Conservation (phyloP, 1,284 basidiomycete species). For the Ceratobasidium sp. region DNA sequence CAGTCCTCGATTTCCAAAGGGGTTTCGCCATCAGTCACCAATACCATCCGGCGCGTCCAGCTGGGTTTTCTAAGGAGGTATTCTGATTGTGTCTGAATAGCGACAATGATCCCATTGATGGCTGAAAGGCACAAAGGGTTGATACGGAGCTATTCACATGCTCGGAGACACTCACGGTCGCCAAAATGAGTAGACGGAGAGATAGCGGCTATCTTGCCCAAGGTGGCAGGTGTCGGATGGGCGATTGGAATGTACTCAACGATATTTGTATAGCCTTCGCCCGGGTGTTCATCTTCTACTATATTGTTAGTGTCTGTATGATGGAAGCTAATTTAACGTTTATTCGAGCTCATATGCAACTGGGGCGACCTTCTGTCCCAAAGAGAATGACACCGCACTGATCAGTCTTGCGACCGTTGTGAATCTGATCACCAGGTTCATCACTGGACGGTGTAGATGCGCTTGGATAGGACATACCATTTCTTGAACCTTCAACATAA, state of each 20-base stretch:
- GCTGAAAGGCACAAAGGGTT: conserved; percentile 60
- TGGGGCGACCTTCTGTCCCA: conserved; percentile 73
- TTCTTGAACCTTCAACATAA: conserved; percentile 88
- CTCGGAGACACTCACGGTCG: conserved; percentile 63
- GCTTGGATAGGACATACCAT: conserved; percentile 64
- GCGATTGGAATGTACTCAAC: conserved; percentile 80
- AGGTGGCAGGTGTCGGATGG: conserved; percentile 77
- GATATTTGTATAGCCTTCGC: conserved; percentile 73
- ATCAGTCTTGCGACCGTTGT: conserved; percentile 89
- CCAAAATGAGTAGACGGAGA: conserved; percentile 67
- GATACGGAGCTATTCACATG: conserved; percentile 50
- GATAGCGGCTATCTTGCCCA: conserved; percentile 76
- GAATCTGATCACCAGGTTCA: conserved; percentile 66
- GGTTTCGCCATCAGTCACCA: conserved; percentile 83
- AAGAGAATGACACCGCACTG: conserved; percentile 87
- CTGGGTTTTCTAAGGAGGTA: conserved; percentile 71
- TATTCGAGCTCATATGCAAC: neutral
- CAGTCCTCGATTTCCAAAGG: conserved; percentile 77
- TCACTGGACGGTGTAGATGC: neutral
- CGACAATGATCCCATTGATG: conserved; percentile 87
- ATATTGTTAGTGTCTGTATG: conserved; percentile 77
- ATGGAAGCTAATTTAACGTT: neutral
- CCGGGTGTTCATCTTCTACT: conserved; percentile 67
- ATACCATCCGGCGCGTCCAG: conserved; percentile 83
- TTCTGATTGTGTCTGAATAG: conserved; percentile 75